Evolutionary conservation across 306 rosid species (phyloP), one percentile per base, ranked within the genome.

Genomic region (Glycyrrhiza uralensis): DNA sequence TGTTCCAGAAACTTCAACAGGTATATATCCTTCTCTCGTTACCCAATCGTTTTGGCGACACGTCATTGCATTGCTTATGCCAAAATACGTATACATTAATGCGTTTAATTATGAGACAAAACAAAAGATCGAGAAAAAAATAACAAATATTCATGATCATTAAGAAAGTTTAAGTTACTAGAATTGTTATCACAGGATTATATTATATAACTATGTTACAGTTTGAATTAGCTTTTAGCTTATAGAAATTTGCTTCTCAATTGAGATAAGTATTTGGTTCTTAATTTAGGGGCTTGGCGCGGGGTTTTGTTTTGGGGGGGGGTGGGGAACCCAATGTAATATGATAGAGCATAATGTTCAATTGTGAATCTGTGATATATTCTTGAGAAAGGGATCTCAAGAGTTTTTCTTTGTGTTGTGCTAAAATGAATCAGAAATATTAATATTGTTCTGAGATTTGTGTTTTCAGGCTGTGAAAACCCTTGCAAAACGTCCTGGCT

Each of bases 1-100:
- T 89, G 10, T 89, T 91, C 75, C 82, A 85, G 58, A 87, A 89
- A 81, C 78, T 89, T 73, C 93, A 81, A 81, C 88, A 86, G 93
- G 97, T 89, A 55, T 11, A 29, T 13, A 42, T 63, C 63, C 76
- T 74, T 66, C 20, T 56, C 68, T 51, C 67, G 46, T 28, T 33
- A 23, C 39, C 20, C 36, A 5, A 12, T 26, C 62, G 12, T 56
- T 57, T 45, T 51, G 41, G 24, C 42, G 11, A 32, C 35, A 17
- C 50, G 9, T 1, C 30, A 4, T 60, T 54, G 39, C 20, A 32
- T 74, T 61, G 28, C 6, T n/a, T 29, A 19, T n/a, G 23, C 44
- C 9, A 6, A 4, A 52, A 29, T 10, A 41, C 54, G 24, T 23
- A 11, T 20, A 38, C 63, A 19, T 30, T 76, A 14, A 14, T 51